Evolutionary conservation across 1,139 yeast genomes (phyloP).

Genomic region (Nakaseomyces nivariensis): DNA sequence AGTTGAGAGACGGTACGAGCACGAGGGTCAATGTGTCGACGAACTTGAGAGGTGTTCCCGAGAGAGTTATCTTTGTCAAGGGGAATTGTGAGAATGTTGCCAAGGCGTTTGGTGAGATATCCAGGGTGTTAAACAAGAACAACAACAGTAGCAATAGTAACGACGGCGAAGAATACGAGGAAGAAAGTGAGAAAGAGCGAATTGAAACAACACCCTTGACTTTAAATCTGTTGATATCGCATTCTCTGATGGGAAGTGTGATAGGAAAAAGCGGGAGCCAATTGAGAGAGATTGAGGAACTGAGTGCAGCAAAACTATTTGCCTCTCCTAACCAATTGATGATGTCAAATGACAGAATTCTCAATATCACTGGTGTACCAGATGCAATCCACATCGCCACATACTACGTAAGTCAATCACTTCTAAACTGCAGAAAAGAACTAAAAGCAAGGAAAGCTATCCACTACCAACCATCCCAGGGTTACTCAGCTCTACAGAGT

Average conservation of each 20-base stretch:
- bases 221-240: conserved; percentile 63
- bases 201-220: conserved; percentile 33
- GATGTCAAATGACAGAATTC: conserved; percentile 67
- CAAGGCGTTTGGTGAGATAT: conserved; percentile 67
- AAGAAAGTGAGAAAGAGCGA: conserved; percentile 29
- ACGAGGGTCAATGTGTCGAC: conserved; percentile 73
- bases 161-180: not conserved
- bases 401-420: conserved; percentile 60
- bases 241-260: conserved; percentile 69
- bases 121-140: conserved; percentile 64
- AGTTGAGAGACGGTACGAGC: conserved; percentile 53
- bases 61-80: conserved; percentile 63
- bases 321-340: conserved; percentile 75
- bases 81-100: conserved; percentile 80
- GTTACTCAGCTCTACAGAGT: conserved; percentile 23
- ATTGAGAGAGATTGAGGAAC: conserved; percentile 74
- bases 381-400: conserved; percentile 83
- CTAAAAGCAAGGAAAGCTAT: conserved; percentile 44
- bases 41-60: conserved; percentile 62
- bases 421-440: conserved; percentile 48
- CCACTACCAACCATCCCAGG: conserved; percentile 52
- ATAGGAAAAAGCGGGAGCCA: conserved; percentile 73
- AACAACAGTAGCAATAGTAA: not conserved
- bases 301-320: conserved; percentile 67
- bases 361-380: conserved; percentile 69